Base-by-base conservation (phyloP, 2,329 filamentous ascomycete genomes). In the Xylaria sp. region DNA sequence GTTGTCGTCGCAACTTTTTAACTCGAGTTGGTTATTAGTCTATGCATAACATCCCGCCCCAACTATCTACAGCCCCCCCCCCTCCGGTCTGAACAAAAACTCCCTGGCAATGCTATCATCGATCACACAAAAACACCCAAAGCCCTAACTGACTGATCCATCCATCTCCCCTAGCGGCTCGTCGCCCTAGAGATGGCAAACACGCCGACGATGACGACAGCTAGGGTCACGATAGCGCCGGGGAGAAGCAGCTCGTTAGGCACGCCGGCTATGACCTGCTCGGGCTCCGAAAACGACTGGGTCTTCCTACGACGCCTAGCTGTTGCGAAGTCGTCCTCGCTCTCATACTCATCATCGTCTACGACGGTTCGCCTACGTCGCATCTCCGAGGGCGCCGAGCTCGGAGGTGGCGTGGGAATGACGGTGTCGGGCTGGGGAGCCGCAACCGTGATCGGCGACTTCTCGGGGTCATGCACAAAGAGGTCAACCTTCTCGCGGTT, bases 241-340 rank as follows among this genome's bases (percentile, higher is more conserved):
- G 94, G 94, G 39, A 97, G 82, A 17, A 99, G 79, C 50, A 97
- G 78, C 68, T 99, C 94, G 69, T 99, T 99, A 7, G 94, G 92
- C 29, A 99, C 89, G 50, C 94, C 94, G 2, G 87, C 83, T 68
- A 99, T 93, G 54, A 96, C 78, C 73, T 96, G 91, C 55, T 93
- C 86, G 53, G 86, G 82, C 50, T 83, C 76, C 17, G 70, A 71
- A 73, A 71, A 54, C 76, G 75, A 59, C 69, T 69, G 41, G 72
- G 65, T 71, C 68, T 72, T 81, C 73, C 59, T 81, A 70, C 61
- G 78, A 66, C 61, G 79, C 78, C 24, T 81, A 74, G 13, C 84
- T 78, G 7, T 88, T 82, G 37, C 44, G 67, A 76, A 34, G 62
- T 79, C 74, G 41, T 82, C 76, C 41, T 81, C 77, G 16, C 79